These are phyloP conservation scores for Byssochlamys sp. DNA, from an alignment of 2,329 filamentous ascomycete species.

Conservation along the genomic window DNA sequence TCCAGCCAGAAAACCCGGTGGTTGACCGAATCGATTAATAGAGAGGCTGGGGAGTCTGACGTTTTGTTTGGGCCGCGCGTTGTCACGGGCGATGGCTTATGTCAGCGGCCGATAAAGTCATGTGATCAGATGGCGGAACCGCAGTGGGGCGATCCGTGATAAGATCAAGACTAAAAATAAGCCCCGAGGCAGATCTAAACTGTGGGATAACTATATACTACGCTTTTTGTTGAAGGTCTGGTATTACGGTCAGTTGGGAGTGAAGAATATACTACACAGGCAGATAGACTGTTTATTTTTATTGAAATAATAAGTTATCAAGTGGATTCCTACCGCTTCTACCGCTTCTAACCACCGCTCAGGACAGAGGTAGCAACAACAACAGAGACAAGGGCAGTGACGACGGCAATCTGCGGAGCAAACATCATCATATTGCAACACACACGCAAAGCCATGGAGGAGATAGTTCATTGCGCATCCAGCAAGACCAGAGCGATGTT, in stretches of 20 bases:
- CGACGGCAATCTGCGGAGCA: no score
- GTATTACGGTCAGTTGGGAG: no score
- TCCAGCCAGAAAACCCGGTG: conserved; percentile 21
- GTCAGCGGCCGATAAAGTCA: conserved; percentile 9
- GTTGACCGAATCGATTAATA: conserved; percentile 20
- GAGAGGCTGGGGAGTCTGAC: conserved; percentile 25
- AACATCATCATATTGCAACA: no score
- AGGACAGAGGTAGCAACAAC: no score
- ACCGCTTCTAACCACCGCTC: no score
- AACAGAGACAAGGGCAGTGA: no score
- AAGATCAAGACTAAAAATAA: not conserved
- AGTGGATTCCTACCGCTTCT: no score
- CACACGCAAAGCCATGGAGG: not conserved
- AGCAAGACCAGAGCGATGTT: not conserved
- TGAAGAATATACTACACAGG: no score
- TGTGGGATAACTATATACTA: no score
- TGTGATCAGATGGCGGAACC: not conserved
- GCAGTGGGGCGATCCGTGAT: not conserved
- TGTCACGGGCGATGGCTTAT: conserved; percentile 19
- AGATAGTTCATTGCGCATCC: not conserved
- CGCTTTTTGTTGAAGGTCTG: no score
- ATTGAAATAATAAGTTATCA: no score
- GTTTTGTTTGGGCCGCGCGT: conserved; percentile 16
- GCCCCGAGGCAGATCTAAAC: not conserved
- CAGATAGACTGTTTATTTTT: no score